phyloP scores from a whole-genome alignment of 257 asterid species.

The Solanum etuberosum region DNA sequence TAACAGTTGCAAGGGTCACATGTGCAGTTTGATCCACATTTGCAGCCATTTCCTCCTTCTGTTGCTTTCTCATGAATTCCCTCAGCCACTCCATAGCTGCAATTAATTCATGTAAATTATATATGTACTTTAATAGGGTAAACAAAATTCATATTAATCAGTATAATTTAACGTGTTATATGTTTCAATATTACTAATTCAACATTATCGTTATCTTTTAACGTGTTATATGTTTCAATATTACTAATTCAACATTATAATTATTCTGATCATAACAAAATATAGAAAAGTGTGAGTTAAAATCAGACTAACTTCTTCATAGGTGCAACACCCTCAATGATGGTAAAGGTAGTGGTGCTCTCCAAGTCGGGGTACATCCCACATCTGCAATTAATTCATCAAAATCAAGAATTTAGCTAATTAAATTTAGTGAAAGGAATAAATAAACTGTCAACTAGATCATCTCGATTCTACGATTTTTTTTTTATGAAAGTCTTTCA shows the following conservation, averaged over 20 bases:
- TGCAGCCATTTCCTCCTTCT: constrained; percentile 30
- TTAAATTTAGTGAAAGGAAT: not conserved
- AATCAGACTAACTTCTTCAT: constrained; percentile 8
- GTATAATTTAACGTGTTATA: not conserved
- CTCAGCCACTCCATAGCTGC: not conserved
- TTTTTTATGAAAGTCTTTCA: not conserved
- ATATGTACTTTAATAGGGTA: not conserved
- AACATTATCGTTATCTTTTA: not conserved
- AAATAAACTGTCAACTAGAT: not conserved
- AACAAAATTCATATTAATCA: not conserved
- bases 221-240: not conserved
- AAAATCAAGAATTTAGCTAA: not conserved
- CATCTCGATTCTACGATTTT: not conserved
- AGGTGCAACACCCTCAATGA: constrained; percentile 15
- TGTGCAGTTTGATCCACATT: constrained; percentile 23
- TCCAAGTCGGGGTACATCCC: constrained; percentile 22
- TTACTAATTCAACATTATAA: not conserved
- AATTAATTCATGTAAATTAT: not conserved
- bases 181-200: no score
- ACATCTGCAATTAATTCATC: constrained; percentile 4
- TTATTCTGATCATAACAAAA: not conserved
- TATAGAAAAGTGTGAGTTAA: not conserved
- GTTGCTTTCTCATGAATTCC: constrained; percentile 18
- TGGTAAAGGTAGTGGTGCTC: not conserved
- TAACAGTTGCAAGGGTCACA: constrained; percentile 34